Percentiles rank a stretch among this genome's conserved stretches.
Evolutionary conservation across 2,329 filamentous ascomycete species (phyloP).

Genomic region (Corinectria fuckeliana): DNA sequence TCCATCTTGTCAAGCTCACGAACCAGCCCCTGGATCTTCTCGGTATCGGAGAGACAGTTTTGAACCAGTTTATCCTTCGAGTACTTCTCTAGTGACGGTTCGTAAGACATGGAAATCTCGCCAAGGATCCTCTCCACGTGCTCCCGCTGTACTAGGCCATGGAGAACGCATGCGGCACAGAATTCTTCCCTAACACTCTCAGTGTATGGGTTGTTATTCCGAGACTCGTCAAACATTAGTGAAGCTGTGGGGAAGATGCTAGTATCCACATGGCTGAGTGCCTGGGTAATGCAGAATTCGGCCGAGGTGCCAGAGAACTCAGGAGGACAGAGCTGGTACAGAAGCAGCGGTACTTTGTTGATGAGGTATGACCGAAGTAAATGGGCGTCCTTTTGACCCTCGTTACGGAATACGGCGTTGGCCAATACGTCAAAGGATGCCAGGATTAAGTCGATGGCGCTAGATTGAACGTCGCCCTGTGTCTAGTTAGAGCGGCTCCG

Average conservation of each 20-base stretch:
- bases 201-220: constrained; percentile 62
- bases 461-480: constrained; percentile 76
- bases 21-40: constrained; percentile 77
- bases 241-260: constrained; percentile 71
- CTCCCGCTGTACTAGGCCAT: constrained; percentile 79
- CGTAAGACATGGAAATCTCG: constrained; percentile 80
- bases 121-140: constrained; percentile 82
- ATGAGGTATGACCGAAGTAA: constrained; percentile 87
- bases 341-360: constrained; percentile 64
- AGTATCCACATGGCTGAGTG: constrained; percentile 82
- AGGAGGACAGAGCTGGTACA: constrained; percentile 64
- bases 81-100: constrained; percentile 77
- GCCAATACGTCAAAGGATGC: constrained; percentile 90
- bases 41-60: constrained; percentile 78
- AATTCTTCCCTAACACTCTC: constrained; percentile 74
- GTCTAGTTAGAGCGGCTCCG: constrained; percentile 14
- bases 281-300: constrained; percentile 73
- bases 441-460: constrained; percentile 82
- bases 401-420: constrained; percentile 77
- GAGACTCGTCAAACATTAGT: constrained; percentile 65
- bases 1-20: constrained; percentile 88
- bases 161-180: constrained; percentile 86
- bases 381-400: constrained; percentile 66
- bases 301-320: constrained; percentile 76
- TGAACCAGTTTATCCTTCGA: constrained; percentile 79